These are phyloP conservation scores for Ilex asprella DNA, from an alignment of 257 asterid species.

Conservation along the genomic window DNA sequence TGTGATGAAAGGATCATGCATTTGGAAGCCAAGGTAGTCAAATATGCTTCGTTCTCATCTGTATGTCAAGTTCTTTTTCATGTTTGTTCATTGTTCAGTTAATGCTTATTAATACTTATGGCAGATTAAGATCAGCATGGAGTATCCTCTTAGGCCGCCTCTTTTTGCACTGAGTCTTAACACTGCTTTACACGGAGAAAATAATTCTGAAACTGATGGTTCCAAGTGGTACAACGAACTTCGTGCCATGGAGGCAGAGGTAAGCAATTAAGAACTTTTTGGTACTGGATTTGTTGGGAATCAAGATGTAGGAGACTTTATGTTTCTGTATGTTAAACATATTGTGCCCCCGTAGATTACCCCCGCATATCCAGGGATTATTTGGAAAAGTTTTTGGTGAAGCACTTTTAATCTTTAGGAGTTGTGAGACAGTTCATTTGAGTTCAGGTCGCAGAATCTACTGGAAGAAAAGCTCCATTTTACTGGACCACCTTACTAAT, in stretches of 20 bases:
- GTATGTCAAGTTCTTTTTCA: conserved; percentile 6
- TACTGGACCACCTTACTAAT: too few relatives aligned
- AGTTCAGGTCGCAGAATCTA: too few relatives aligned
- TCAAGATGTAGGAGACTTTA: too few relatives aligned
- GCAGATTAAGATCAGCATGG: conserved; percentile 72
- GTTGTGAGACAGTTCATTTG: too few relatives aligned
- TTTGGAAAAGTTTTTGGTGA: too few relatives aligned
- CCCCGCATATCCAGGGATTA: too few relatives aligned
- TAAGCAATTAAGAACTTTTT: conserved; percentile 12
- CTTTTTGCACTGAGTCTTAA: conserved; percentile 45
- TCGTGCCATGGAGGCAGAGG: conserved; percentile 97
- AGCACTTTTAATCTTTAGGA: too few relatives aligned
- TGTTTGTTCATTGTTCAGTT: conserved; percentile 4
- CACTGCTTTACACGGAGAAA: conserved; percentile 36
- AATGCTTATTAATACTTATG: conserved; percentile 3
- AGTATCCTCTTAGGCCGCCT: conserved; percentile 94
- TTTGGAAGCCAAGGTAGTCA: conserved; percentile 76
- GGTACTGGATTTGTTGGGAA: too few relatives aligned
- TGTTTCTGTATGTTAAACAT: too few relatives aligned
- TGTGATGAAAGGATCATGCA: conserved; percentile 39
- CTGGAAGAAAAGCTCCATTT: too few relatives aligned
- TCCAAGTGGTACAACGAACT: conserved; percentile 82
- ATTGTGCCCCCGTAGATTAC: too few relatives aligned
- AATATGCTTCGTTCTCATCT: not conserved
- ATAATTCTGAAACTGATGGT: conserved; percentile 31